Evolutionary conservation across 192 early-diverging fungal species (phyloP), one percentile per base, ranked within the genome.

Genomic region (Phycomyces blakesleeanus): DNA sequence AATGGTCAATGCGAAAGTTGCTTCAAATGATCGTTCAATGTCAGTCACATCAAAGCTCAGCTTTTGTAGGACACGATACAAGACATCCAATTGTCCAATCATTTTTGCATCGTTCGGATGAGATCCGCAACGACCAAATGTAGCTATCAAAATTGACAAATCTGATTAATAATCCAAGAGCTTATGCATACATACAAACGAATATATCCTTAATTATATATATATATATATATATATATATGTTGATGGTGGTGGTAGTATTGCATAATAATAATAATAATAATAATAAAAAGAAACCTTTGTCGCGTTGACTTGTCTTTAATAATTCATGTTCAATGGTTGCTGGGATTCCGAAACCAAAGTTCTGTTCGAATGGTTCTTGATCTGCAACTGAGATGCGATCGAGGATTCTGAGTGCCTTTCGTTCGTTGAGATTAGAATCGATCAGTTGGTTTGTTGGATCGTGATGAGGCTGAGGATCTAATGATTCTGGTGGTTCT

Each of bases 1-100:
- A 8, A 81, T 63, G 20, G 73, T 63, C 15, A 64, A 58, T 14
- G 75, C 64, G 38, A 67, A 62, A 15, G 77, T 78, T 6, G 66
- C 68, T 20, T 47, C 22, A 20, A 84, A 69, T 15, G 77, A 78
- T 21, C 59, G 49, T 29, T 78, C 72, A 34, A 84, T 74, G 56
- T 83, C 81, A 0, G 37, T 24, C 16, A 56, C 39, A 22, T 75
- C 63, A 47, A 84, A 84, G 0, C 76, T 81, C 34, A 84, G 59
- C 34, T 74, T 70, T 15, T 65, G 39, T 27, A 84, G 64, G 4
- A 65, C 71, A 6, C 77, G 69, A 56, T 75, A 82, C 7, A 79
- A 56, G 10, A 76, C 71, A 53, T 84, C 77, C 14, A 84, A 64
- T 8, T 72, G 67, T 27, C 75, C 64, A 6, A 83, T 61, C 39